Evolutionary conservation across 805 yeast species (phyloP).

Genomic region (Jamesozyma lodderae): DNA sequence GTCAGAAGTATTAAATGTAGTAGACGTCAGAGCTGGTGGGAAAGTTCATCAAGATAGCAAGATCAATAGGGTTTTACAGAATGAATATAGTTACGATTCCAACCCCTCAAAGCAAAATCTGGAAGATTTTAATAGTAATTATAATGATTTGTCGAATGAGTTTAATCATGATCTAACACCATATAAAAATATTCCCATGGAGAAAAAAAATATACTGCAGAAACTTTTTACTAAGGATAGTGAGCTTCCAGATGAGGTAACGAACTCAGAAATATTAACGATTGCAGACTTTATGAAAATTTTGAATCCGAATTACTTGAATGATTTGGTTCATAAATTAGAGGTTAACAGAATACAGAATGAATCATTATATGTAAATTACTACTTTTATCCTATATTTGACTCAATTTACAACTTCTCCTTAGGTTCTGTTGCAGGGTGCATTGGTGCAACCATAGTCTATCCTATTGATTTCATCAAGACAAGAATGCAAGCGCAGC

Average conservation of each 20-base stretch:
- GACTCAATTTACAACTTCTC: constrained; percentile 82
- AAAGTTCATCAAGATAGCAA: constrained; percentile 18
- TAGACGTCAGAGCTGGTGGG: background rate
- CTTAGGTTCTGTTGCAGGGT: constrained; percentile 92
- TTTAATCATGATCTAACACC: constrained; percentile 11
- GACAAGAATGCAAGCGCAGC: constrained; percentile 96
- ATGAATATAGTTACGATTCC: constrained; percentile 21
- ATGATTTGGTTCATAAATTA: constrained; percentile 28
- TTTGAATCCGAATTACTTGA: constrained; percentile 34
- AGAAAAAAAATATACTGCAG: background rate
- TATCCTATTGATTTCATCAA: constrained; percentile 94
- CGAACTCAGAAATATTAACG: constrained; percentile 12
- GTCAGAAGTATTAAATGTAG: no score
- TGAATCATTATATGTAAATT: constrained; percentile 28
- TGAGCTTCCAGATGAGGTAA: background rate
- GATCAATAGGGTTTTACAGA: constrained; percentile 23
- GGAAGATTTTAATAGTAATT: constrained; percentile 22
- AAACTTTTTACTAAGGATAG: background rate
- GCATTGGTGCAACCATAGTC: constrained; percentile 95
- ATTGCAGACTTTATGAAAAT: constrained; percentile 35
- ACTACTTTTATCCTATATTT: constrained; percentile 53
- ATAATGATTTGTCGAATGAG: constrained; percentile 19
- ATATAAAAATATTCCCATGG: background rate
- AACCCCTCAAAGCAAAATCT: constrained; percentile 13
- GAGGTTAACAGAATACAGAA: constrained; percentile 23